Evolutionary conservation across 129 eudicot genomes (phyloP).

Genomic region (Ambrosia trifida): DNA sequence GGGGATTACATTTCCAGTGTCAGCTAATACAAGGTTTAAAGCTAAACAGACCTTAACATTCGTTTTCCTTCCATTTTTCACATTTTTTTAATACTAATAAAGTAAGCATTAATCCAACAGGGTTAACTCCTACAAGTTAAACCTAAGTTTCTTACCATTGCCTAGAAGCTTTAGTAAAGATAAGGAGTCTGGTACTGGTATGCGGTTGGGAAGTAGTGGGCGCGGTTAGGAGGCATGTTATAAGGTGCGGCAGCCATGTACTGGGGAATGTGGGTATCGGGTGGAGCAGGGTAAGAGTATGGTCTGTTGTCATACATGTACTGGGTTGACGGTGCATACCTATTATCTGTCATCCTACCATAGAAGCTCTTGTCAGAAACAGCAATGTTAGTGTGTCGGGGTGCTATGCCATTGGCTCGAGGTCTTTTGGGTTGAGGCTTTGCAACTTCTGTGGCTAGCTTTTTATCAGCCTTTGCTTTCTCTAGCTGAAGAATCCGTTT

Average conservation of each 20-base stretch:
- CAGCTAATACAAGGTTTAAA: constrained; percentile 58
- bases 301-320: constrained; percentile 68
- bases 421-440: constrained; percentile 95
- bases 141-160: constrained; percentile 53
- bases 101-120: constrained; percentile 42
- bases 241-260: constrained; percentile 58
- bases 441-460: constrained; percentile 70
- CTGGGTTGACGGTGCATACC: constrained; percentile 74
- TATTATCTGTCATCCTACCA: constrained; percentile 45
- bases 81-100: constrained; percentile 24
- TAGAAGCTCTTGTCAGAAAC: constrained; percentile 53
- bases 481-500: constrained; percentile 68
- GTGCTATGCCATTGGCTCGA: constrained; percentile 64
- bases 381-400: constrained; percentile 47
- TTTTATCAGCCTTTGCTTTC: constrained; percentile 97
- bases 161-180: constrained; percentile 73
- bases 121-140: constrained; percentile 59
- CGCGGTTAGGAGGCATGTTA: constrained; percentile 69
- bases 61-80: neutral
- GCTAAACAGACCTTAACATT: constrained; percentile 41
- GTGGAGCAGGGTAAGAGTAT: constrained; percentile 61
- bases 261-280: constrained; percentile 55
- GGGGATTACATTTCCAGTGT: constrained; percentile 42
- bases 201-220: constrained; percentile 60
- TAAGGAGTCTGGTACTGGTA: constrained; percentile 90